phyloP scores from a whole-genome alignment of 148 eudicot species.

The Euryodendron excelsum region DNA sequence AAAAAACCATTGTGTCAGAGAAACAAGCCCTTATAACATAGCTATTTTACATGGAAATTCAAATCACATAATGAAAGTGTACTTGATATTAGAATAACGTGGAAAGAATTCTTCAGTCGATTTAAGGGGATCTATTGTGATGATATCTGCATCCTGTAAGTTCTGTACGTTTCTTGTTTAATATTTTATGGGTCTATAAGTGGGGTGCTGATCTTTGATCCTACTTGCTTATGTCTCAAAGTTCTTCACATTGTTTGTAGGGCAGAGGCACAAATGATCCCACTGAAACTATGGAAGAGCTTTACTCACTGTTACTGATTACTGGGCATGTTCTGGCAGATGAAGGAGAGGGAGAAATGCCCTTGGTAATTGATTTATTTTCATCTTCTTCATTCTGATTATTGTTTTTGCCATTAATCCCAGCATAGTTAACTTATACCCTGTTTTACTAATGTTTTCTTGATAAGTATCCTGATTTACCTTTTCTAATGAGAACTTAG shows the following conservation, averaged over 20 bases:
- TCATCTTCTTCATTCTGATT: background rate
- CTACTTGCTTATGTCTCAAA: constrained; percentile 13
- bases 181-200: background rate
- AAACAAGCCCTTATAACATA: too few relatives aligned
- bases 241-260: constrained; percentile 37
- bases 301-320: constrained; percentile 81
- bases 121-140: background rate
- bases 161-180: background rate
- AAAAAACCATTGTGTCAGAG: too few relatives aligned
- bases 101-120: background rate
- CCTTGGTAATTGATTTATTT: constrained; percentile 48
- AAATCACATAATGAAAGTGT: background rate
- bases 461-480: too few relatives aligned
- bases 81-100: too few relatives aligned
- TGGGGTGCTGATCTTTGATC: background rate
- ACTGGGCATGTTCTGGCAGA: constrained; percentile 95
- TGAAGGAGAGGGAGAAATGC: constrained; percentile 93
- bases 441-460: background rate
- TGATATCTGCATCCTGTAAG: background rate
- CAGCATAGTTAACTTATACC: background rate
- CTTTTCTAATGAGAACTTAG: too few relatives aligned
- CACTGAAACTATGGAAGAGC: constrained; percentile 83
- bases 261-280: constrained; percentile 73
- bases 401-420: background rate
- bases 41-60: background rate